Percentiles rank a stretch among this genome's conserved stretches.
phyloP scores from a whole-genome alignment of 2,329 filamentous ascomycete genomes.

The Cryphonectria carpinicola region DNA sequence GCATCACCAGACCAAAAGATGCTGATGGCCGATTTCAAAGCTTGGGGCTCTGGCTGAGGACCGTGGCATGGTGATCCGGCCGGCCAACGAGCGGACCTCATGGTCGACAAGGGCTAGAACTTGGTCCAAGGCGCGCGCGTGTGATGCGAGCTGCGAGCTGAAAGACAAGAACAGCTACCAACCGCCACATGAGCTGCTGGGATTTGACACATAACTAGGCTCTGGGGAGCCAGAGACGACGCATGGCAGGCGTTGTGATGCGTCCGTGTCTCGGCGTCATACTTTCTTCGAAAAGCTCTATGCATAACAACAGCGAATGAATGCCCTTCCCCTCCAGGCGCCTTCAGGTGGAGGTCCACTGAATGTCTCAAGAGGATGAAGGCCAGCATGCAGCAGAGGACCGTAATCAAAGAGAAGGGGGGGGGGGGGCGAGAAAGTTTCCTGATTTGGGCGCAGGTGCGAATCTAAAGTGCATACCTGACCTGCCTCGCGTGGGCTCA shows the following conservation, averaged over 20 bases:
- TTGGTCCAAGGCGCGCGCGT: too few species aligned
- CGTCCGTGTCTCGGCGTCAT: background rate
- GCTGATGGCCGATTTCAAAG: background rate
- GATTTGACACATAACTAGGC: background rate
- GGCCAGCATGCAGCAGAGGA: background rate
- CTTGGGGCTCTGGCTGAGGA: background rate
- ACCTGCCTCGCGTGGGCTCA: background rate
- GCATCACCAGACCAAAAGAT: conserved; percentile 1
- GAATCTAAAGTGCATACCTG: background rate
- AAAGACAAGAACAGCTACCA: background rate
- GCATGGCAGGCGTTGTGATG: background rate
- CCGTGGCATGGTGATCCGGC: background rate
- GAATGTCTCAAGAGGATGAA: background rate
- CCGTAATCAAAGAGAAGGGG: background rate
- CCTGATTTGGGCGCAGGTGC: background rate
- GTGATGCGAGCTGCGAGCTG: background rate
- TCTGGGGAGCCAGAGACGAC: background rate
- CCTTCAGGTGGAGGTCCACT: background rate
- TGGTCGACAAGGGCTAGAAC: background rate
- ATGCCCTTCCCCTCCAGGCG: background rate
- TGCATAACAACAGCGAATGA: background rate
- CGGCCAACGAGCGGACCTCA: background rate
- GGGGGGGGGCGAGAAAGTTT: background rate
- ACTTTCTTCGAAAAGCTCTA: background rate
- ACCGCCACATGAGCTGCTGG: background rate